Evolutionary conservation across 129 eudicot species (phyloP), one percentile per base, ranked within the genome.

Genomic region (Escallonia rubra): DNA sequence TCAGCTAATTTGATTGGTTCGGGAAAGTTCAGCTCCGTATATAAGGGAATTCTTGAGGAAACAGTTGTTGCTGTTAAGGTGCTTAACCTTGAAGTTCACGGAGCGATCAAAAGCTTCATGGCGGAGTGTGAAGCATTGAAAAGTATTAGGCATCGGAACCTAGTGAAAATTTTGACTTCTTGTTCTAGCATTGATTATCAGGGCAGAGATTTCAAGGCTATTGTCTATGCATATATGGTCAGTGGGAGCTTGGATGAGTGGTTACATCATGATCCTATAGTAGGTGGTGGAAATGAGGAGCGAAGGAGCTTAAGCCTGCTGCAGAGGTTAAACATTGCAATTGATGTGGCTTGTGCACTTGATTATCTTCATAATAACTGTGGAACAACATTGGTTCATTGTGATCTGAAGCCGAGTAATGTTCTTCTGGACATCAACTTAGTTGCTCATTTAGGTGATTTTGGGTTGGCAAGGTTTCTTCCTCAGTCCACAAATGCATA

Each of bases 51-150:
- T 8, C 53, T 61, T 5, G 53, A 43, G 6, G 51, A 8, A 4
- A 43, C 48, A 11, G 41, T 44, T 4, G 66, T 70, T 39, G 74
- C 74, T 2, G 52, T 70, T 10, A 70, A 70, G 54, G 66, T 70
- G 4, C 59, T 70, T 8, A 60, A 70, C 38, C 50, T 70, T 53
- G 12, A 59, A 10, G 16, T 6, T 5, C 16, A 4, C 0, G 47
- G 65, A 4, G 63, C 74, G 4, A 23, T 44, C 12, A 70, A 59
- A 50, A 70, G 74, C 14, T 54, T 54, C 14, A n/a, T n/a, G 4
- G 59, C 23, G 3, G 59, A 54, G 14, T 54, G 59, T 54, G 59
- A 54, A 54, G 23, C 59, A 12, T 54, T 54, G 59, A 54, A 34
- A 54, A 54, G n/a, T 14, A 54, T 54, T 3, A 12, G 59, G 23